These are phyloP conservation scores for Candida glucosophila DNA, from an alignment of 1,139 yeast species.

Conservation along the genomic window DNA sequence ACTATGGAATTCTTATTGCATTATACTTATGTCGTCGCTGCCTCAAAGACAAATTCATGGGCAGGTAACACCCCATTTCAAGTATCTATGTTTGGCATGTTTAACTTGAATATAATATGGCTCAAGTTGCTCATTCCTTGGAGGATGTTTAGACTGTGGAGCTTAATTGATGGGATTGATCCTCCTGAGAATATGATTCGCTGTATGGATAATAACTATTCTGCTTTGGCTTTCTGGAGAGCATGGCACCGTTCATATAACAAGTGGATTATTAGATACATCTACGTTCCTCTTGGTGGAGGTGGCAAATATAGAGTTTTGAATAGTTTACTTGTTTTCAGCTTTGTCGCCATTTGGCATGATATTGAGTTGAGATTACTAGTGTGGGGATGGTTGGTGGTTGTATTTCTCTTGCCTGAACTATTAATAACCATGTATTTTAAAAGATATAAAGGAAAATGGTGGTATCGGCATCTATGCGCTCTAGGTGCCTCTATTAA, in stretches of 20 bases:
- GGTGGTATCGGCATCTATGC: constrained; percentile 78
- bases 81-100: constrained; percentile 87
- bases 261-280: constrained; percentile 76
- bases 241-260: constrained; percentile 97
- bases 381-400: constrained; percentile 95
- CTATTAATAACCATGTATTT: constrained; percentile 47
- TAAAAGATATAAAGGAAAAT: constrained; percentile 33
- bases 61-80: constrained; percentile 83
- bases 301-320: constrained; percentile 63
- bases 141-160: constrained; percentile 93
- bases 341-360: constrained; percentile 98
- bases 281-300: constrained; percentile 81
- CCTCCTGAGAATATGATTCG: constrained; percentile 98
- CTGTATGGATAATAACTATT: constrained; percentile 89
- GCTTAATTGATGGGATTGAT: constrained; percentile 81
- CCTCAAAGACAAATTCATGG: constrained; percentile 86
- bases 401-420: constrained; percentile 84
- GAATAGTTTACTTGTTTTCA: constrained; percentile 80
- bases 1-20: constrained; percentile 88
- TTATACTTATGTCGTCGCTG: constrained; percentile 87
- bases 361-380: constrained; percentile 81
- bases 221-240: constrained; percentile 93
- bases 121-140: constrained; percentile 87
- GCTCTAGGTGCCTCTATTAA: constrained; percentile 83
- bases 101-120: constrained; percentile 89